Evolutionary conservation across 2,329 filamentous ascomycete genomes (phyloP).

Genomic region (Beauveria sp.): DNA sequence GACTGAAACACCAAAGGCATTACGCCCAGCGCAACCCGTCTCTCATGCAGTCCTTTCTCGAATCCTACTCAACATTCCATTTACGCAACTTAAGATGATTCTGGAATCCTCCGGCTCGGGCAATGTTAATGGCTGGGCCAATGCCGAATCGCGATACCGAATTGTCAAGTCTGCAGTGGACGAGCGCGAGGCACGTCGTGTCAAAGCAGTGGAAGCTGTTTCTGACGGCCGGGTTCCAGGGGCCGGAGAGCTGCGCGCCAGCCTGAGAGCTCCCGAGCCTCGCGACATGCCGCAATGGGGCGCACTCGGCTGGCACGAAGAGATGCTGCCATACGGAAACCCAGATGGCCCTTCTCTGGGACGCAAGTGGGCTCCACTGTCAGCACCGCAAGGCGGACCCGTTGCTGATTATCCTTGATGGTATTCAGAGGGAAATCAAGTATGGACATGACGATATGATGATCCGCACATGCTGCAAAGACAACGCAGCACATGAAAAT

Average conservation of each 20-base stretch:
- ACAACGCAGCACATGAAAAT: background rate
- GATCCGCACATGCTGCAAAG: background rate
- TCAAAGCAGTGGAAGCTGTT: constrained; percentile 37
- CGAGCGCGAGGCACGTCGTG: constrained; percentile 51
- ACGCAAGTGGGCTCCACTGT: constrained; percentile 37
- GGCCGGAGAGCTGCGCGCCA: constrained; percentile 27
- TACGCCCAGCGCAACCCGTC: constrained; percentile 20
- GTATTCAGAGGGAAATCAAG: background rate
- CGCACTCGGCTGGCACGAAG: constrained; percentile 43
- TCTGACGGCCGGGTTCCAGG: constrained; percentile 27
- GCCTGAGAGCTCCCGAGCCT: constrained; percentile 31
- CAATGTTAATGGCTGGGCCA: constrained; percentile 42
- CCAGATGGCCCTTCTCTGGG: constrained; percentile 35
- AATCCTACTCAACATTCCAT: constrained; percentile 63
- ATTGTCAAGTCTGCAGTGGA: constrained; percentile 43
- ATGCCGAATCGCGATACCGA: constrained; percentile 37
- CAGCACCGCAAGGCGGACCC: constrained; percentile 17
- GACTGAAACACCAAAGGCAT: constrained; percentile 22
- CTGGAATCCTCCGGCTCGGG: constrained; percentile 53
- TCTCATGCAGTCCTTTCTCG: constrained; percentile 52
- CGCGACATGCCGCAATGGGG: constrained; percentile 37
- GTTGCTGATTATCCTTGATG: constrained; percentile 26
- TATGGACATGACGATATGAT: constrained; percentile 6
- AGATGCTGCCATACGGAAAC: constrained; percentile 28
- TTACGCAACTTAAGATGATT: constrained; percentile 55